Conservation (phyloP, 2,329 filamentous ascomycete genomes). For the Pyricularia sp. region DNA sequence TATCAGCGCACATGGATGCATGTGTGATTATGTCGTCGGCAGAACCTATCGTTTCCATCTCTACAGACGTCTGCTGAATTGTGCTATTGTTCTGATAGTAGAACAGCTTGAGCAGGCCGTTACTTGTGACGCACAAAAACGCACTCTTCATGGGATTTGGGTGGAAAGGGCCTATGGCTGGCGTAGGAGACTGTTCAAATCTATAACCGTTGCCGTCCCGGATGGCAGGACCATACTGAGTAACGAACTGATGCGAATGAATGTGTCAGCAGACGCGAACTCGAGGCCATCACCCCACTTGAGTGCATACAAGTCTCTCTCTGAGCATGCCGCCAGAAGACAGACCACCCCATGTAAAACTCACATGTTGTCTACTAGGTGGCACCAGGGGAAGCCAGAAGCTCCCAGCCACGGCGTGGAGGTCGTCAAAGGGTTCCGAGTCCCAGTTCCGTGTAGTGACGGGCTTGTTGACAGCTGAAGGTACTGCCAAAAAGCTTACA, state of each 20-base stretch:
- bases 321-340: conserved; percentile 5
- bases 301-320: not conserved
- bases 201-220: conserved; percentile 51
- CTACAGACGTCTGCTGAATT: conserved; percentile 59
- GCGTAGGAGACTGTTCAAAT: conserved; percentile 54
- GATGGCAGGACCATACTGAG: conserved; percentile 47
- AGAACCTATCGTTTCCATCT: conserved; percentile 59
- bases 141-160: conserved; percentile 58
- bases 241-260: conserved; percentile 24
- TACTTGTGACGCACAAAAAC: conserved; percentile 62
- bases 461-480: conserved; percentile 61
- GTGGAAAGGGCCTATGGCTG: conserved; percentile 60
- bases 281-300: not conserved
- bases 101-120: conserved; percentile 60
- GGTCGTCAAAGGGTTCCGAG: conserved; percentile 58
- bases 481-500: conserved; percentile 60
- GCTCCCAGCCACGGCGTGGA: conserved; percentile 66
- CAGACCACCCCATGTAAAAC: not conserved
- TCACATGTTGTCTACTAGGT: conserved; percentile 20
- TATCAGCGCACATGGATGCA: conserved; percentile 62
- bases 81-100: conserved; percentile 63
- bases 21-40: conserved; percentile 70
- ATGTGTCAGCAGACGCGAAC: not conserved
- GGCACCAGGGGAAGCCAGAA: conserved; percentile 65
- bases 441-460: conserved; percentile 47